Conservation (phyloP, 108 stramenopile species). For the Poteriospumella lacustris region DNA sequence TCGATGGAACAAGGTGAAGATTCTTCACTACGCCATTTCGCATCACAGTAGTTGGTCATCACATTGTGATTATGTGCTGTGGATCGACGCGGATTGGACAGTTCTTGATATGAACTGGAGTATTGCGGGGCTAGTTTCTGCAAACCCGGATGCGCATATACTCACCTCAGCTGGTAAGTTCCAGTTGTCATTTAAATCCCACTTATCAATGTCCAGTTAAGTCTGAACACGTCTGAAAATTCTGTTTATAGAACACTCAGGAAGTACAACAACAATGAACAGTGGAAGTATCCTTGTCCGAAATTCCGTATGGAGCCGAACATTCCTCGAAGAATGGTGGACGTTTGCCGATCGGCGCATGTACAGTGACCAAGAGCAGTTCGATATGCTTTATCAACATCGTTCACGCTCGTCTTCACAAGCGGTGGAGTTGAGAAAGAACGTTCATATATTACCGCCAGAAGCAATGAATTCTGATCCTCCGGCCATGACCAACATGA, state of each 20-base stretch:
- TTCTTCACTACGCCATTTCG: background rate
- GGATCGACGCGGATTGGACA: constrained; percentile 25
- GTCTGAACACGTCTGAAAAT: too few species aligned
- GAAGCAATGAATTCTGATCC: constrained; percentile 23
- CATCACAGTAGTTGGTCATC: background rate
- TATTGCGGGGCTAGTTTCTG: background rate
- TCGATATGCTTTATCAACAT: constrained; percentile 24
- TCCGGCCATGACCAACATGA: constrained; percentile 1
- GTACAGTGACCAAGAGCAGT: constrained; percentile 12
- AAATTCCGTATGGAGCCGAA: background rate
- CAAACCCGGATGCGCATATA: constrained; percentile 12
- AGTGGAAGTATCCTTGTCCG: constrained; percentile 14
- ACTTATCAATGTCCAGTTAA: background rate
- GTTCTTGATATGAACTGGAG: constrained; percentile 3
- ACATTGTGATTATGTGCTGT: constrained; percentile 22
- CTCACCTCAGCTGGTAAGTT: background rate
- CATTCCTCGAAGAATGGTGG: constrained; percentile 17
- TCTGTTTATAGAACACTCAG: background rate
- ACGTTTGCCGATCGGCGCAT: background rate
- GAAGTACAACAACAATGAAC: constrained; percentile 19
- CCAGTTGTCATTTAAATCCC: background rate
- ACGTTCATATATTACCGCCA: constrained; percentile 4
- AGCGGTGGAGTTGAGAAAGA: too few species aligned
- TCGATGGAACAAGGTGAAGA: constrained; percentile 26
- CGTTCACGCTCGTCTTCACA: too few species aligned